These are phyloP conservation scores for Solanum hybrid DNA, from an alignment of 305 asterid genomes.

Conservation along the genomic window DNA sequence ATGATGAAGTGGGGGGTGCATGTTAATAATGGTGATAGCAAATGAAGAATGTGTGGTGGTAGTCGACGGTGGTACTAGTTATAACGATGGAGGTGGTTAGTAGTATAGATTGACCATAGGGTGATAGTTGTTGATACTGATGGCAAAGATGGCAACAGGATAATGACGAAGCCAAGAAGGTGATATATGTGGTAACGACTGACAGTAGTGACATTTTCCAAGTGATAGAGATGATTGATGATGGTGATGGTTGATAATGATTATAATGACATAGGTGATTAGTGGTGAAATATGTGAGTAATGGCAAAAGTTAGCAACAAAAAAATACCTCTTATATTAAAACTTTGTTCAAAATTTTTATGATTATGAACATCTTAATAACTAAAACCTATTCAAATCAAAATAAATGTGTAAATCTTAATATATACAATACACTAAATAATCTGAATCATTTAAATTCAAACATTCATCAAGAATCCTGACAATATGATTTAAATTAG, in stretches of 20 bases:
- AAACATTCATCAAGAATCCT: neutral
- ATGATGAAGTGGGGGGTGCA: neutral
- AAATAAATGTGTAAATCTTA: neutral
- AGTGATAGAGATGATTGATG: no score
- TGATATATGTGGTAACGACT: neutral
- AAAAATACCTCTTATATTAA: neutral
- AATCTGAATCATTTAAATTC: no score
- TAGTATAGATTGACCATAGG: neutral
- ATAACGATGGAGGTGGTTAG: neutral
- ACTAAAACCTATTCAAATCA: neutral
- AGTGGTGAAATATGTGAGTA: neutral
- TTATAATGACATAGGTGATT: no score
- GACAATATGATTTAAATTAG: neutral
- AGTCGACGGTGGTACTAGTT: neutral
- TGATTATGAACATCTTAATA: no score
- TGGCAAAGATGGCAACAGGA: neutral
- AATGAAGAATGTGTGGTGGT: neutral
- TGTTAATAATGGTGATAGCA: neutral
- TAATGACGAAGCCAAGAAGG: neutral
- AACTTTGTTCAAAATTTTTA: neutral
- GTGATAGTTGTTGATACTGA: neutral
- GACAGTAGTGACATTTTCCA: no score
- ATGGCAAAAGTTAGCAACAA: neutral
- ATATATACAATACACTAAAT: neutral
- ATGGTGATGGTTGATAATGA: neutral